phyloP scores from a whole-genome alignment of 345 rosid species.

The Physaria fendleri region DNA sequence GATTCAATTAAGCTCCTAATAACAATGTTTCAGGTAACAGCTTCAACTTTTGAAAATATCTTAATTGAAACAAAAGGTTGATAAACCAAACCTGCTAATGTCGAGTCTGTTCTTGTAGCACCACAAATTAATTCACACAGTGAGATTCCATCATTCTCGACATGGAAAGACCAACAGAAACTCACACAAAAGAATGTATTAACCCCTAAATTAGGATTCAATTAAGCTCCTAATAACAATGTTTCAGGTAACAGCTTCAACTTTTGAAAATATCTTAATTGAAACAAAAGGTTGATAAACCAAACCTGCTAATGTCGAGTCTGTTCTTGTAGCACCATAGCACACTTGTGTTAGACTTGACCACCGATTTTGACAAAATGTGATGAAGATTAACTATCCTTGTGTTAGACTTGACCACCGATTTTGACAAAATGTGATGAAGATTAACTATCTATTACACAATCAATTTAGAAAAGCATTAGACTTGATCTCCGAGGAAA shows the following conservation, averaged over 20 bases:
- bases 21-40: neutral
- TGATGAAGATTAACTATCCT: conserved; percentile 85
- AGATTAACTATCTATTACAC: conserved; percentile 76
- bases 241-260: neutral
- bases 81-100: conserved; percentile 71
- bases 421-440: conserved; percentile 74
- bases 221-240: neutral
- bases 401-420: conserved; percentile 63
- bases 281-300: conserved; percentile 5
- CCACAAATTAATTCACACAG: conserved; percentile 38
- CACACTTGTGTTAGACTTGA: conserved; percentile 64
- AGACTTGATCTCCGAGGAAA: neutral
- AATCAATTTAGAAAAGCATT: neutral
- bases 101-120: conserved; percentile 92
- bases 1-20: neutral
- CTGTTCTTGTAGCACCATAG: conserved; percentile 94
- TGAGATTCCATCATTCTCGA: neutral
- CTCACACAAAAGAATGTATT: neutral
- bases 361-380: conserved; percentile 66
- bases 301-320: conserved; percentile 93
- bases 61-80: neutral
- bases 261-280: neutral
- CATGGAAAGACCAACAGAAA: neutral
- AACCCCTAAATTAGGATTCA: neutral
- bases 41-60: neutral